Evolutionary conservation across 805 yeast species (phyloP), one percentile per base, ranked within the genome.

Genomic region (Danielozyma ontarioensis): DNA sequence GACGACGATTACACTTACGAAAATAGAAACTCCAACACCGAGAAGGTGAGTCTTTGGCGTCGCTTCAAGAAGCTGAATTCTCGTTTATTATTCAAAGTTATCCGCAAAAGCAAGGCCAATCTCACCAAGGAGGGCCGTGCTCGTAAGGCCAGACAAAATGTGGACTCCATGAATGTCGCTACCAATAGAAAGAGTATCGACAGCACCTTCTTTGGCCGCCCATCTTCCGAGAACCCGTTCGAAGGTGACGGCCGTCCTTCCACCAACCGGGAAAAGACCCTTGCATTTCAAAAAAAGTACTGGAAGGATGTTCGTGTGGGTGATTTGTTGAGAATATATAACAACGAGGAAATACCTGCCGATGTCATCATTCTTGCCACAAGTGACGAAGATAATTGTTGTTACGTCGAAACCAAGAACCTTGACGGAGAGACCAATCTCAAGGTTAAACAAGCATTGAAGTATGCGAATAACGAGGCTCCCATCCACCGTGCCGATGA

Each of bases 301-400:
- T 16, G 22, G 25, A 19, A 25, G 17, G 24, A 17, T 12, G 34
- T 17, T 3, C 5, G 12, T 19, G 27, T 31, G 17, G 94, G 94
- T 30, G 90, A 84, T 53, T 60, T 81, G 35, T 63, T 84, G 25
- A 68, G 85, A 41, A 68, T 83, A 14, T 68, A 76, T 39, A 77
- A 77, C 42, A 80, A 84, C 54, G 86, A 82, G 41, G 84, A 80
- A 49, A 71, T 83, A 13, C 94, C 94, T 1, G 90, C 88, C 23
- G 94, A 83, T 57, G 59, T 83, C 29, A 62, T 80, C 13, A 68
- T 83, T 14, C 57, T 83, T 16, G 70, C 87, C 8, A 76, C 89
- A 0, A 77, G 85, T 24, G 86, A 79, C 46, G 69, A 70, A 4
- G 93, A 84, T 42, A 78, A 77, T 36, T 77, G 78, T 34, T 78